These are phyloP conservation scores for Scutellaria barbata DNA, from an alignment of 257 asterid genomes.

Conservation along the genomic window DNA sequence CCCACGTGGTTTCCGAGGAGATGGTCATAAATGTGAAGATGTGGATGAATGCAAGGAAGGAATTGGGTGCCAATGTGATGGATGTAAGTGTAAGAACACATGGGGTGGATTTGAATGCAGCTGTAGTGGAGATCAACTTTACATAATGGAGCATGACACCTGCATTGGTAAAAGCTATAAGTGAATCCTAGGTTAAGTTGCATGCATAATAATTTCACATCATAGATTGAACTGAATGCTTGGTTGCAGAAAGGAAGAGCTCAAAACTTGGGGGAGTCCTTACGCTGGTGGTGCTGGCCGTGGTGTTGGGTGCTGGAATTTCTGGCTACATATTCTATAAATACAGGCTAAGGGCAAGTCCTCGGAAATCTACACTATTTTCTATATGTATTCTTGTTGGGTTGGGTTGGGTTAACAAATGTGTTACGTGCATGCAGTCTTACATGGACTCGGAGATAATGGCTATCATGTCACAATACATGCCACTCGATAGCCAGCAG, in stretches of 20 bases:
- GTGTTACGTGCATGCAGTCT: constrained; percentile 54
- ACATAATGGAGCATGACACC: constrained; percentile 79
- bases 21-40: constrained; percentile 84
- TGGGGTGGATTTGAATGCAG: constrained; percentile 89
- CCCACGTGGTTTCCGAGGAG: constrained; percentile 78
- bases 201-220: not conserved
- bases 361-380: not conserved
- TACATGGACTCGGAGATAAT: constrained; percentile 97
- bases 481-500: constrained; percentile 90
- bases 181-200: not conserved
- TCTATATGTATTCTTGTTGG: not conserved
- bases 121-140: constrained; percentile 68
- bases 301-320: constrained; percentile 52
- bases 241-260: constrained; percentile 64
- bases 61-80: constrained; percentile 69
- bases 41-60: constrained; percentile 85
- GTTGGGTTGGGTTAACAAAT: no score
- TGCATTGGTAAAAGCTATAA: constrained; percentile 64
- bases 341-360: constrained; percentile 83
- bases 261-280: constrained; percentile 63
- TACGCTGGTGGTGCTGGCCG: constrained; percentile 55
- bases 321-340: constrained; percentile 90
- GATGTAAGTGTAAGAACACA: constrained; percentile 77
- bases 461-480: constrained; percentile 98
- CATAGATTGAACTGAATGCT: not conserved